Conservation (phyloP, 306 rosid genomes). For the Acacia confusa region DNA sequence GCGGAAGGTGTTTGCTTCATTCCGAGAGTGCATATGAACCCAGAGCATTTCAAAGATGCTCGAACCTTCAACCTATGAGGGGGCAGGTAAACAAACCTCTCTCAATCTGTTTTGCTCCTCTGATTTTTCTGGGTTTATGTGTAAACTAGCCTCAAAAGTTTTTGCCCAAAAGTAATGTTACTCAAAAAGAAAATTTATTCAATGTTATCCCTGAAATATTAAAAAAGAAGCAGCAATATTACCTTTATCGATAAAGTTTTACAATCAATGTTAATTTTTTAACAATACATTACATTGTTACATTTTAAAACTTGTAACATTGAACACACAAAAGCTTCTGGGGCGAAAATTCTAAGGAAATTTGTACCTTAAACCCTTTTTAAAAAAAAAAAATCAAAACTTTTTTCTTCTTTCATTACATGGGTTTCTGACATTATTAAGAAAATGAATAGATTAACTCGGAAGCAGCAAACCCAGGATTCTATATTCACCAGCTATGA, state of each 20-base stretch:
- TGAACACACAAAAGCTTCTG: too few species aligned
- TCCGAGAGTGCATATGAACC: constrained; percentile 90
- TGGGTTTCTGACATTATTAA: neutral
- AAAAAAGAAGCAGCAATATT: too few species aligned
- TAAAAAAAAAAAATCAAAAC: too few species aligned
- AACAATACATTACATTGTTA: fast-evolving
- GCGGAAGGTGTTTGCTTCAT: constrained; percentile 89
- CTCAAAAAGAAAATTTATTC: too few species aligned
- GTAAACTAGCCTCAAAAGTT: fast-evolving
- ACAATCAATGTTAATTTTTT: too few species aligned
- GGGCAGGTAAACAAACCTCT: constrained; percentile 55
- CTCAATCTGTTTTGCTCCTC: neutral
- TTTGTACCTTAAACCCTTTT: too few species aligned
- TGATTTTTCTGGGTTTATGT: too few species aligned
- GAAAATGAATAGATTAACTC: constrained; percentile 48
- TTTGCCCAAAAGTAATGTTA: too few species aligned
- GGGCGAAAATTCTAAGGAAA: too few species aligned
- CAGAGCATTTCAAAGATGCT: constrained; percentile 81
- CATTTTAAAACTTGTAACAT: too few species aligned
- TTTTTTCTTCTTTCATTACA: neutral
- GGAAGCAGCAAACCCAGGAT: constrained; percentile 46
- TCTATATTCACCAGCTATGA: constrained; percentile 81
- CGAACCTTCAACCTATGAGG: constrained; percentile 93
- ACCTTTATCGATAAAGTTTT: too few species aligned
- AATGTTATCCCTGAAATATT: too few species aligned